Base-by-base conservation (phyloP, 768 basidiomycete genomes). In the Grammothele lineata region DNA sequence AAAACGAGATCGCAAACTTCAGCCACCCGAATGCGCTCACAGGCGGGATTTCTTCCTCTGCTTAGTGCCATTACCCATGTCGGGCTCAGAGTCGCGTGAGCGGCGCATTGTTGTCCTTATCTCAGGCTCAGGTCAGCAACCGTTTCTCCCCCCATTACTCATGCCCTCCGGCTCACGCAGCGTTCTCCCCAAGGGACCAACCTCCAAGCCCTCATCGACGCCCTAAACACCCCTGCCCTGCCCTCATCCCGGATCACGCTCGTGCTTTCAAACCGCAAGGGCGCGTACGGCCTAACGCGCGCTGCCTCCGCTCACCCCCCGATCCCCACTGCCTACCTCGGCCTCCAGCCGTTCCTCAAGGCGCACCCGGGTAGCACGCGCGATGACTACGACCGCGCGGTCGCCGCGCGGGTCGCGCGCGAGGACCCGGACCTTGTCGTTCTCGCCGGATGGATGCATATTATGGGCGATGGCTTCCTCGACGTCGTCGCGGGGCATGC, bases 361-460 rank as follows among this genome's bases (percentile, higher is more conserved):
- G 69, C 75, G 0, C 72, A 87, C 60, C 80, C 85, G 1, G 81
- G 77, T 19, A 80, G 80, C 55, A 87, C 88, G 4, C 73, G 95
- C 17, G 70, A 77, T 37, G 89, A 95, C 61, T 97, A 96, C 66
- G 95, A 95, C 60, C 67, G 71, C 2, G 87, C 90, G 60, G 76
- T 94, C 1, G 91, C 90, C 7, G 68, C 76, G 25, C 74, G 81
- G 43, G 81, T 92, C 3, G 59, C 87, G 5, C 61, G 66, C 21
- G 77, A 71, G 17, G 66, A 69, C 25, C 95, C 95, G 0, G 90
- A 97, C 65, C 63, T 95, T 21, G 78, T 98, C 39, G 88, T 98
- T 6, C 75, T 98, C n/a, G 96, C 95, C 0, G 96, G 96, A 0
- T 99, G 92, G 91, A 97, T 99, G 95, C 94, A 98, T 60, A 90